These are phyloP conservation scores for Apiotrichum laibachii DNA, from an alignment of 1,284 basidiomycete genomes.

Conservation along the genomic window DNA sequence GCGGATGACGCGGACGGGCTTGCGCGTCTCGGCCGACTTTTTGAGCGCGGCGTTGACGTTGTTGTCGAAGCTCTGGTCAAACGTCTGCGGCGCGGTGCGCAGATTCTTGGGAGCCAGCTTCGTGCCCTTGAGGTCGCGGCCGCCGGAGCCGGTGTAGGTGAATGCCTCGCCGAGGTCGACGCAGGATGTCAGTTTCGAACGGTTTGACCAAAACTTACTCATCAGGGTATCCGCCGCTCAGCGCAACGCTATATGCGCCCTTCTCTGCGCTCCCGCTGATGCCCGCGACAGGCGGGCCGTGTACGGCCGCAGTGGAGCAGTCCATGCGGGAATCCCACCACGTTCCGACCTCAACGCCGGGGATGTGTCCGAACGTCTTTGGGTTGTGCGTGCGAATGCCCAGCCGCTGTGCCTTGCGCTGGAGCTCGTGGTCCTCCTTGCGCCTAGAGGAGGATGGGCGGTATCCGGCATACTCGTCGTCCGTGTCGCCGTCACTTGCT, in stretches of 20 bases:
- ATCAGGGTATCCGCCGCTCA: conserved; percentile 50
- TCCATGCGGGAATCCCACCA: conserved; percentile 45
- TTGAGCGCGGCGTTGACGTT: conserved; percentile 47
- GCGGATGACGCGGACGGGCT: conserved; percentile 53
- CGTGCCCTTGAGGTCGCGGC: conserved; percentile 48
- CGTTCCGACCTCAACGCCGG: conserved; percentile 38
- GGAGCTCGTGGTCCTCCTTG: conserved; percentile 1
- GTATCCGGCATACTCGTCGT: conserved; percentile 16
- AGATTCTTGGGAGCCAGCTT: conserved; percentile 48
- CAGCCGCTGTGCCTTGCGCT: conserved; percentile 31
- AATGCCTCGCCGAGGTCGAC: conserved; percentile 44
- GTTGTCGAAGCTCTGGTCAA: conserved; percentile 49
- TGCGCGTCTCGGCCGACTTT: conserved; percentile 41
- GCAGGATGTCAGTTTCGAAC: conserved; percentile 10
- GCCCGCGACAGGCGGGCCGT: conserved; percentile 43
- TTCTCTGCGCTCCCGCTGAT: conserved; percentile 36
- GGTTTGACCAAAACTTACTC: conserved; percentile 25
- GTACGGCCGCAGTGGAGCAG: conserved; percentile 39
- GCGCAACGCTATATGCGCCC: conserved; percentile 51
- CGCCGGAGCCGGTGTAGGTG: conserved; percentile 43
- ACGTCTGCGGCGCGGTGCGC: conserved; percentile 51
- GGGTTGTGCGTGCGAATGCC: conserved; percentile 37
- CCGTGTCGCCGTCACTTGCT: background rate
- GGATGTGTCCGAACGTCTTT: conserved; percentile 39
- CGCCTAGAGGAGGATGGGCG: background rate